Percentiles rank a stretch among this genome's conserved stretches.
Conservation (phyloP, 106 monocot genomes). For the Platanthera zijinensis region DNA sequence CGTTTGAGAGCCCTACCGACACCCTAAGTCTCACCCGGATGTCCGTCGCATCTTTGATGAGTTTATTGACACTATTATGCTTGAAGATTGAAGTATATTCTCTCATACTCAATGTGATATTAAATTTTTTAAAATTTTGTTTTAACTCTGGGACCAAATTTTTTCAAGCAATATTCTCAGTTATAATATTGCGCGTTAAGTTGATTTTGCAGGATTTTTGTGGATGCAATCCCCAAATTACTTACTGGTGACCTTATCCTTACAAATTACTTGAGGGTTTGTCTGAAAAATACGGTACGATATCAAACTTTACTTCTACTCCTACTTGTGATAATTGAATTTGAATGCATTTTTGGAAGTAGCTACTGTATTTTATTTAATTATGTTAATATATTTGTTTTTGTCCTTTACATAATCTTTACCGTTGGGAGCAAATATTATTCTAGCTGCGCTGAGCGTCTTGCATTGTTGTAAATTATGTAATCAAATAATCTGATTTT, state of each 20-base stretch:
- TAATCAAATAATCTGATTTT: background rate
- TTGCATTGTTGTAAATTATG: constrained; percentile 1
- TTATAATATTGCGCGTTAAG: background rate
- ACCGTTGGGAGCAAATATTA: background rate
- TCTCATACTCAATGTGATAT: background rate
- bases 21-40: too few relatives aligned
- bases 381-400: background rate
- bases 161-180: background rate
- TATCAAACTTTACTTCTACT: background rate
- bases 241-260: constrained; percentile 45
- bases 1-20: too few relatives aligned
- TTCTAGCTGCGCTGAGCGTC: background rate
- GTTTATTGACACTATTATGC: background rate
- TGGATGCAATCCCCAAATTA: constrained; percentile 63
- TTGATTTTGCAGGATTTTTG: constrained; percentile 54
- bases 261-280: constrained; percentile 17
- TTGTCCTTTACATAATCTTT: background rate
- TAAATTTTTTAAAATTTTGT: background rate
- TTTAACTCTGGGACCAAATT: background rate
- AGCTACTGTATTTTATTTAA: background rate
- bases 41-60: too few relatives aligned
- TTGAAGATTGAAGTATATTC: background rate
- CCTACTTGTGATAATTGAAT: background rate
- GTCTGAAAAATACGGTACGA: constrained; percentile 49
- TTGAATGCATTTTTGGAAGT: background rate